phyloP scores from a whole-genome alignment of 768 basidiomycete species.

The Tricholoma saponaceum region DNA sequence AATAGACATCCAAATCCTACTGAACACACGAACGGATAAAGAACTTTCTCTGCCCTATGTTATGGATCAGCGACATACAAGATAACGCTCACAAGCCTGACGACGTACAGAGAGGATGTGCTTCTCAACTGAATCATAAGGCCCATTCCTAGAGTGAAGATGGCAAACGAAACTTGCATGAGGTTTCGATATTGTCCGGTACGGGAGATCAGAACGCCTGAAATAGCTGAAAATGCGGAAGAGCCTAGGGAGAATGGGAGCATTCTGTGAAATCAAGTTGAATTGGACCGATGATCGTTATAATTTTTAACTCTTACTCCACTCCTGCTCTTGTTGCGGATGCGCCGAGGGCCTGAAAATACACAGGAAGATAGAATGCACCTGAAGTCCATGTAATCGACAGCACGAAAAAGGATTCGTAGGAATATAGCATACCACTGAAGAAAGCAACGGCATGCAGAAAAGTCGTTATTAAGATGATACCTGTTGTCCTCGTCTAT shows the following conservation, averaged over 20 bases:
- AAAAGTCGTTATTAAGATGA: constrained; percentile 54
- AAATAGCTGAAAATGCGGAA: constrained; percentile 47
- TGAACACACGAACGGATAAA: constrained; percentile 66
- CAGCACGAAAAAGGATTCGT: not conserved
- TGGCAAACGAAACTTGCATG: constrained; percentile 57
- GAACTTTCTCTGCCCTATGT: constrained; percentile 53
- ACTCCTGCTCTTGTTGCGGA: constrained; percentile 71
- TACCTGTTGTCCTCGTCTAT: constrained; percentile 69
- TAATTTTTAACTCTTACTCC: constrained; percentile 36
- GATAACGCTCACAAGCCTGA: not conserved
- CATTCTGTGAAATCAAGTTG: constrained; percentile 44
- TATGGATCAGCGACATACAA: not conserved
- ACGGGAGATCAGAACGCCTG: constrained; percentile 55
- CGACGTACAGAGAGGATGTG: constrained; percentile 46
- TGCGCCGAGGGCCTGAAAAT: constrained; percentile 74
- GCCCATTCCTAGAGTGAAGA: constrained; percentile 63
- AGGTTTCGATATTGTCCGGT: constrained; percentile 55
- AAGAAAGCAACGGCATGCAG: constrained; percentile 67
- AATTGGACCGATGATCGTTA: not conserved
- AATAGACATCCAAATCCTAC: constrained; percentile 65
- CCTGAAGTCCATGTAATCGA: constrained; percentile 20
- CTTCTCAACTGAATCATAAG: constrained; percentile 68
- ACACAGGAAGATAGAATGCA: constrained; percentile 70
- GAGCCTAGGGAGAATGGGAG: constrained; percentile 66
- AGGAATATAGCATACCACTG: constrained; percentile 27